Conservation (phyloP, 345 rosid species). For the Stellera chamaejasme region DNA sequence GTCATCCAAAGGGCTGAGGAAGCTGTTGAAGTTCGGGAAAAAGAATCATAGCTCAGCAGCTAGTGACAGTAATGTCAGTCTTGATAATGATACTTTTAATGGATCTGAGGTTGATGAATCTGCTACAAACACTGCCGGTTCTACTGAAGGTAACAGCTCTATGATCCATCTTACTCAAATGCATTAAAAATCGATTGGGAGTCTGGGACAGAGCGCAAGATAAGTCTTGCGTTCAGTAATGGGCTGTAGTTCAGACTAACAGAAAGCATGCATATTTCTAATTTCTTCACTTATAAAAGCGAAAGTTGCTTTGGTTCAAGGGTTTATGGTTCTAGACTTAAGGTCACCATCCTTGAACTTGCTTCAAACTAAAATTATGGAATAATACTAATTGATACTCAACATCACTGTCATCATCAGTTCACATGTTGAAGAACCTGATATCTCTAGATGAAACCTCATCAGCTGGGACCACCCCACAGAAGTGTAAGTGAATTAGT, state of each 20-base stretch:
- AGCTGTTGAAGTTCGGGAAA: constrained; percentile 68
- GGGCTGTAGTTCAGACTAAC: background rate
- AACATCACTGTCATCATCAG: constrained; percentile 31
- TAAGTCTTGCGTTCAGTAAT: too few relatives aligned
- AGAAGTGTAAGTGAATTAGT: constrained; percentile 47
- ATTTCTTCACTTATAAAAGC: background rate
- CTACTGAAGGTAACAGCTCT: constrained; percentile 41
- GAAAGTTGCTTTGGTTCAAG: too few relatives aligned
- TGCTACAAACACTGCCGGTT: constrained; percentile 18
- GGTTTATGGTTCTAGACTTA: too few relatives aligned
- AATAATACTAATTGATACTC: constrained; percentile 1
- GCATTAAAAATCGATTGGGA: too few relatives aligned
- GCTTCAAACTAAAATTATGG: too few relatives aligned
- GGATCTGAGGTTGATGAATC: constrained; percentile 29
- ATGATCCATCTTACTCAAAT: background rate
- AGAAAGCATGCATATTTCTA: background rate
- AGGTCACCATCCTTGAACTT: too few relatives aligned
- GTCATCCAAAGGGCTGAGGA: constrained; percentile 56
- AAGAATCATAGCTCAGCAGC: constrained; percentile 50
- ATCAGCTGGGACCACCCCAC: constrained; percentile 35
- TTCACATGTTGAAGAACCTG: constrained; percentile 74
- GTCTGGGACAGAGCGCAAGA: too few relatives aligned
- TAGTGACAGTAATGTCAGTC: constrained; percentile 33
- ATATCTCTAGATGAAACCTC: constrained; percentile 83
- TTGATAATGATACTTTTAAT: constrained; percentile 17